Evolutionary conservation across 208 protist species (phyloP).

Genomic region (Leishmania braziliensis): DNA sequence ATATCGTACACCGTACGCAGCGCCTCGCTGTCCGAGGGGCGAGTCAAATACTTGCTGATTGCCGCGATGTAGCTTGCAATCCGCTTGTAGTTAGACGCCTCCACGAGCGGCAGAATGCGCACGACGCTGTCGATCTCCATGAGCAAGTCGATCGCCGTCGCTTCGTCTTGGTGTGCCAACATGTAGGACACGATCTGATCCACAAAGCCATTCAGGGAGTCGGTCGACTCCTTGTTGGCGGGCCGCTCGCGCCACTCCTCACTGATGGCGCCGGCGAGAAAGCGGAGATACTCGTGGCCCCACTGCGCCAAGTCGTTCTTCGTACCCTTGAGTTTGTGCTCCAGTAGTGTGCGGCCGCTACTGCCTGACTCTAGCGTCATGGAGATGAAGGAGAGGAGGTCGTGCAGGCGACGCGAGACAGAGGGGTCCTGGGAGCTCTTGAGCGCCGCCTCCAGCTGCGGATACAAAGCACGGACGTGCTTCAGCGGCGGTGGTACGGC

Average conservation of each 20-base stretch:
- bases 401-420: conserved; percentile 88
- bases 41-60: conserved; percentile 94
- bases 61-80: conserved; percentile 96
- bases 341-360: conserved; percentile 79
- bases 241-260: conserved; percentile 90
- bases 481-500: conserved; percentile 99
- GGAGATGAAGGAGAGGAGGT: conserved; percentile 98
- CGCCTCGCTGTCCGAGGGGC: conserved; percentile 94
- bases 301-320: conserved; percentile 94
- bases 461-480: conserved; percentile 97
- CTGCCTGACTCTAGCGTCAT: conserved; percentile 96
- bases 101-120: conserved; percentile 90
- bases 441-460: conserved; percentile 88
- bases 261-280: conserved; percentile 94
- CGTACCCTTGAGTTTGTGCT: conserved; percentile 97
- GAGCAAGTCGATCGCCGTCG: conserved; percentile 98
- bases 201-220: conserved; percentile 90
- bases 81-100: conserved; percentile 94
- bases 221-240: conserved; percentile 58
- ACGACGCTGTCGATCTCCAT: conserved; percentile 95
- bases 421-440: conserved; percentile 56
- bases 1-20: conserved; percentile 92
- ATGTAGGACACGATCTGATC: conserved; percentile 96
- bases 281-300: conserved; percentile 99
- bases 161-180: conserved; percentile 96